Evolutionary conservation across 2,329 filamentous ascomycete species (phyloP).

Genomic region (Paraconiothyrium brasiliense): DNA sequence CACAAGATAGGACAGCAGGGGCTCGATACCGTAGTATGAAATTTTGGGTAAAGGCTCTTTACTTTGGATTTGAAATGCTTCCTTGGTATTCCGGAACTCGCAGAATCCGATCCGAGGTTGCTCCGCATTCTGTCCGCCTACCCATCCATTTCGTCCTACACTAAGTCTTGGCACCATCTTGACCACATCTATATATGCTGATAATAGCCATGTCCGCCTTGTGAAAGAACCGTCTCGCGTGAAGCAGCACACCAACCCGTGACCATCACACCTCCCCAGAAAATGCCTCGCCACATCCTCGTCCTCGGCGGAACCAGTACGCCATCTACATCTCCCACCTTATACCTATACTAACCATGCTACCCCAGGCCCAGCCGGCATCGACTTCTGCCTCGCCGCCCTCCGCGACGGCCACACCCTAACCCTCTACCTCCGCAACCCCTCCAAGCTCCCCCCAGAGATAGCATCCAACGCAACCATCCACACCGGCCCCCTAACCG

Average conservation of each 20-base stretch:
- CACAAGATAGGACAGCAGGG: too few relatives aligned
- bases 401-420: conserved; percentile 21
- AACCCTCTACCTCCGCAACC: conserved; percentile 23
- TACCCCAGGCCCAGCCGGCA: conserved; percentile 13
- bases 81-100: background rate
- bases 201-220: conserved; percentile 20
- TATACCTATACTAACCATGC: background rate
- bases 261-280: background rate
- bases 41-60: too few relatives aligned
- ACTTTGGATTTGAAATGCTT: too few relatives aligned
- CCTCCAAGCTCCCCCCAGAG: conserved; percentile 22
- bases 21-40: too few relatives aligned
- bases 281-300: conserved; percentile 24
- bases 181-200: too few relatives aligned
- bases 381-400: conserved; percentile 22
- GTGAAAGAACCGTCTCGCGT: too few relatives aligned
- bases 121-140: too few relatives aligned
- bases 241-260: background rate
- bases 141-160: too few relatives aligned
- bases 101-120: too few relatives aligned
- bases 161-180: too few relatives aligned
- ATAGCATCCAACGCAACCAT: conserved; percentile 18
- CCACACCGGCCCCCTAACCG: conserved; percentile 14
- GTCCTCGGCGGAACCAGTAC: conserved; percentile 23
- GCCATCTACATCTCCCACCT: background rate